phyloP scores from a whole-genome alignment of 2,329 filamentous ascomycete genomes.

The Hirsutella minnesotensis region DNA sequence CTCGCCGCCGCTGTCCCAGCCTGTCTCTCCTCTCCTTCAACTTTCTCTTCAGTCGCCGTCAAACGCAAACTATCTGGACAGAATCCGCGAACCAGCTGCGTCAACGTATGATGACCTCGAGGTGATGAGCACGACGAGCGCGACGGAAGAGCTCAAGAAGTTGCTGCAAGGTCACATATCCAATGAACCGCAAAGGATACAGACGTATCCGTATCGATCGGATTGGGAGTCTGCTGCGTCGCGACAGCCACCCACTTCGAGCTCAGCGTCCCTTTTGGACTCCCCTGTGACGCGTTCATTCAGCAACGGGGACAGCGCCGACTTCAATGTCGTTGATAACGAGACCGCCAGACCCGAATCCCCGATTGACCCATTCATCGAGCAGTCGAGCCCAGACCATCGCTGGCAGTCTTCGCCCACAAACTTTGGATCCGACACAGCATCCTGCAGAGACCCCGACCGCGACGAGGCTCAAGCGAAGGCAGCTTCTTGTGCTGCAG shows the following conservation, averaged over 20 bases:
- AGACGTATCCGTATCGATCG: too few relatives aligned
- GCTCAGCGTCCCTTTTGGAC: slow-evolving; percentile 32
- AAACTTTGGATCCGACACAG: not conserved
- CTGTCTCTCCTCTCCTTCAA: slow-evolving; percentile 5
- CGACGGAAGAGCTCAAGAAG: slow-evolving; percentile 15
- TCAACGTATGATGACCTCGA: not conserved
- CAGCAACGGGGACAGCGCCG: slow-evolving; percentile 10
- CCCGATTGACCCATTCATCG: slow-evolving; percentile 8
- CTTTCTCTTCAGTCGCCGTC: not conserved
- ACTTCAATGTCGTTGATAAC: slow-evolving; percentile 10
- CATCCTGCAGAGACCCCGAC: not conserved
- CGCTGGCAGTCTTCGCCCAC: not conserved
- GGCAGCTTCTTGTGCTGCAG: too few relatives aligned
- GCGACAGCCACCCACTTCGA: slow-evolving; percentile 20
- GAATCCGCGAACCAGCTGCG: not conserved
- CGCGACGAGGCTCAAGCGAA: not conserved
- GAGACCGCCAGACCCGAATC: slow-evolving; percentile 8
- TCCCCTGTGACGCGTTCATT: slow-evolving; percentile 12
- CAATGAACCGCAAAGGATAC: not conserved
- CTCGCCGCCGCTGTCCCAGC: slow-evolving; percentile 8
- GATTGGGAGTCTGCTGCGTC: not conserved
- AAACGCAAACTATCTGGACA: not conserved
- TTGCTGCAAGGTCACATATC: slow-evolving; percentile 9
- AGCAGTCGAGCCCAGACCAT: slow-evolving; percentile 1
- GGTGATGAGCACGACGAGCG: slow-evolving; percentile 10